These are phyloP conservation scores for Aspergillus sp. DNA, from an alignment of 2,329 filamentous ascomycete species.

Conservation along the genomic window DNA sequence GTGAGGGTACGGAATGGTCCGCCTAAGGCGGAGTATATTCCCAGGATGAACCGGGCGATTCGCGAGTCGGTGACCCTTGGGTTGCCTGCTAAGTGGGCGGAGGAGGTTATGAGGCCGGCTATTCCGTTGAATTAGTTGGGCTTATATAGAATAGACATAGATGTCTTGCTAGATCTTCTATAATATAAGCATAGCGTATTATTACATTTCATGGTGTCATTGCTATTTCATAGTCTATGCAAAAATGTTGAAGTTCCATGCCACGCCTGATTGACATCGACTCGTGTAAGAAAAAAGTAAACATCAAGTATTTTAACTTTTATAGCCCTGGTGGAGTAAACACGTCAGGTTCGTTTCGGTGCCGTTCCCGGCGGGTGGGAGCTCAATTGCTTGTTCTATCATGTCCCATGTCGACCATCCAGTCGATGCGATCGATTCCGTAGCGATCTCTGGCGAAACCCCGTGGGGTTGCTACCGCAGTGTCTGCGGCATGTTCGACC, in stretches of 20 bases:
- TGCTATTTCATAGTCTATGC: conserved; percentile 5
- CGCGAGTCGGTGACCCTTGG: conserved; percentile 40
- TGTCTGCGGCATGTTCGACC: background rate
- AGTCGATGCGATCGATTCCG: conserved; percentile 10
- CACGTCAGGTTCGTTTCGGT: background rate
- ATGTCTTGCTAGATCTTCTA: background rate
- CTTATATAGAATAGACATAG: background rate
- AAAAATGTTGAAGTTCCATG: background rate
- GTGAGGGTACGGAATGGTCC: conserved; percentile 32
- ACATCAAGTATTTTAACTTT: background rate
- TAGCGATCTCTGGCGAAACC: background rate
- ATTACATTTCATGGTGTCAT: background rate
- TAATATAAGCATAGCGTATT: background rate
- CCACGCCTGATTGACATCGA: background rate
- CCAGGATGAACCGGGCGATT: conserved; percentile 47
- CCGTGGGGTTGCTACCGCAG: background rate
- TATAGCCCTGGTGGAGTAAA: background rate
- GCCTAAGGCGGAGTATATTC: conserved; percentile 44
- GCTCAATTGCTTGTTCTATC: background rate
- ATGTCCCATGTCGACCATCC: conserved; percentile 8
- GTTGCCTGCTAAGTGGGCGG: conserved; percentile 37
- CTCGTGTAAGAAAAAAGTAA: background rate
- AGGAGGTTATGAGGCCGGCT: conserved; percentile 42
- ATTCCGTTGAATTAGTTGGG: conserved; percentile 30
- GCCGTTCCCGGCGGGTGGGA: background rate